Conservation (phyloP, 768 basidiomycete species). For the Boletus bicolor region DNA sequence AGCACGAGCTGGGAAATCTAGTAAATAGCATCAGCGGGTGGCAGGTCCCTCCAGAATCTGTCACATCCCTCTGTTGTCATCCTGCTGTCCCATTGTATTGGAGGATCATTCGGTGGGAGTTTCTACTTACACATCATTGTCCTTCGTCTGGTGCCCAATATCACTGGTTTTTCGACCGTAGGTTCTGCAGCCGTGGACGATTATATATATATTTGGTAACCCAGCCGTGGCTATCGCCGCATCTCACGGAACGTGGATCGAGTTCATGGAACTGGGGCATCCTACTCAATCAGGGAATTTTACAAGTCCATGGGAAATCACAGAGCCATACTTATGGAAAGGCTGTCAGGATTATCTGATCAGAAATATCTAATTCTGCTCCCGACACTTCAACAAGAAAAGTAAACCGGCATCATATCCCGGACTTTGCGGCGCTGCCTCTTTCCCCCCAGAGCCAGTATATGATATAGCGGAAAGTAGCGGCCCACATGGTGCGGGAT, state of each 20-base stretch:
- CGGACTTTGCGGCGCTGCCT: conserved; percentile 28
- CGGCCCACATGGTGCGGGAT: conserved; percentile 22
- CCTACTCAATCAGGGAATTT: conserved; percentile 15
- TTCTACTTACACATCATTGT: conserved; percentile 11
- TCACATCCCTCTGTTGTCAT: conserved; percentile 2
- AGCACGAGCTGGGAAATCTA: conserved; percentile 10
- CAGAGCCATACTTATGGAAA: conserved; percentile 4
- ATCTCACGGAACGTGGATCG: conserved; percentile 24
- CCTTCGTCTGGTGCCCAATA: conserved; percentile 14
- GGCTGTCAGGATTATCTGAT: conserved; percentile 9
- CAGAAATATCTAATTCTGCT: conserved; percentile 11
- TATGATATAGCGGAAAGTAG: conserved; percentile 19
- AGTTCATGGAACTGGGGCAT: background rate
- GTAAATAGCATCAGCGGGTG: conserved; percentile 37
- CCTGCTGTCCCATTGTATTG: background rate
- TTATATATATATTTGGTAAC: conserved; percentile 12
- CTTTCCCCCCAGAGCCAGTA: background rate
- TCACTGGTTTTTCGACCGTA: conserved; percentile 6
- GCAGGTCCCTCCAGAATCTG: conserved; percentile 19
- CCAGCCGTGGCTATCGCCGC: conserved; percentile 20
- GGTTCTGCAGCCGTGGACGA: background rate
- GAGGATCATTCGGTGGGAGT: conserved; percentile 17
- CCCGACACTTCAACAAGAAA: conserved; percentile 10
- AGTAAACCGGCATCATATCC: conserved; percentile 12
- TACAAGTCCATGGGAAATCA: conserved; percentile 5